Evolutionary conservation across 345 rosid genomes (phyloP).

Genomic region (Syzygium oleosum): DNA sequence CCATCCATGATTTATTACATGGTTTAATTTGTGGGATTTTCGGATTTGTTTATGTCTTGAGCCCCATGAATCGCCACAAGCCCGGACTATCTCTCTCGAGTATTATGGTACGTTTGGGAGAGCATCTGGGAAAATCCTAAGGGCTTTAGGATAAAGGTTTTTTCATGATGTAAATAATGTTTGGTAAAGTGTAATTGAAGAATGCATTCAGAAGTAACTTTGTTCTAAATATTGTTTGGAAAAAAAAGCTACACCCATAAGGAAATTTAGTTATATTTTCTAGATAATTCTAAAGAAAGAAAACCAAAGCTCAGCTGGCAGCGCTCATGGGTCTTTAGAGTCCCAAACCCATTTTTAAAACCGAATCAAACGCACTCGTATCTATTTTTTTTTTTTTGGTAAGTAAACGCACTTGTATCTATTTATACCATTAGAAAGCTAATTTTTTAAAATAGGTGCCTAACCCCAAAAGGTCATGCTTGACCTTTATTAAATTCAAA

Average conservation of each 20-base stretch:
- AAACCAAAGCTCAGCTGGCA: fast-evolving
- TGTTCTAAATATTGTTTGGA: not conserved
- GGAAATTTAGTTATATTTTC: not conserved
- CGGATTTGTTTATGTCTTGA: not conserved
- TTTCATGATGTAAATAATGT: not conserved
- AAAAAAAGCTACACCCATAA: not conserved
- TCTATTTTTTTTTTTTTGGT: too few species aligned
- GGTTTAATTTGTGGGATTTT: not conserved
- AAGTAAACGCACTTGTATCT: not conserved
- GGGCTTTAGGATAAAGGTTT: not conserved
- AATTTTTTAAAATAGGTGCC: not conserved
- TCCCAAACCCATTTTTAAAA: not conserved
- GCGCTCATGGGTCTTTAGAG: fast-evolving
- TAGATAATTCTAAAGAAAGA: not conserved
- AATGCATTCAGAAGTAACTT: not conserved
- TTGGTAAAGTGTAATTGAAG: not conserved
- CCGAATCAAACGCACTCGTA: not conserved
- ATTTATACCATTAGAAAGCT: not conserved
- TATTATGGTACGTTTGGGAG: not conserved
- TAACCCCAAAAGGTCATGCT: not conserved
- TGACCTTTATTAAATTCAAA: not conserved
- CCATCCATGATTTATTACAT: not conserved
- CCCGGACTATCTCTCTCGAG: not conserved
- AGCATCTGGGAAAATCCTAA: not conserved
- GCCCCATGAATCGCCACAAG: not conserved